These are phyloP conservation scores for Phialocephala sp. DNA, from an alignment of 2,329 filamentous ascomycete genomes.

Conservation along the genomic window DNA sequence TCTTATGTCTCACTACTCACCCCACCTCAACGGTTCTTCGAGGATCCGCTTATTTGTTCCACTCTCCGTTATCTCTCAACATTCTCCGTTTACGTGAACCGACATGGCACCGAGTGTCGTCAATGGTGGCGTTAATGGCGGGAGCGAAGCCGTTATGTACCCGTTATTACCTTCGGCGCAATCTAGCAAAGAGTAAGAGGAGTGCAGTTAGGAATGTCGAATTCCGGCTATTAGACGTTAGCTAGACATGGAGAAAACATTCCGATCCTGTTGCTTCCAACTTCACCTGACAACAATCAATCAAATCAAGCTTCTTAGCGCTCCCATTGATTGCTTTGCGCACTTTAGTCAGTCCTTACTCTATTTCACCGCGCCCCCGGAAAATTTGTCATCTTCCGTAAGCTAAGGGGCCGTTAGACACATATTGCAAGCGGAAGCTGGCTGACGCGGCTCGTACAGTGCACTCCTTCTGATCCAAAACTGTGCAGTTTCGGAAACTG, in stretches of 20 bases:
- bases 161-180: no score
- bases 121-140: no score
- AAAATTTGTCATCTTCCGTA: background rate
- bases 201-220: no score
- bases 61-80: no score
- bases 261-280: background rate
- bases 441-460: background rate
- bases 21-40: no score
- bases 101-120: no score
- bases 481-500: background rate
- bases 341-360: background rate
- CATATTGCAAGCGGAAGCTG: background rate
- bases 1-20: no score
- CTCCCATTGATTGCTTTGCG: background rate
- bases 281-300: background rate
- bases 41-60: no score
- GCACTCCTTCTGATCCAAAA: background rate
- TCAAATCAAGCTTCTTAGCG: background rate
- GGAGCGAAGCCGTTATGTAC: no score
- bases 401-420: no score
- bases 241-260: background rate
- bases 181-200: no score
- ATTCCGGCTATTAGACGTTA: background rate
- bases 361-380: background rate
- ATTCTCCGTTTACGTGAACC: no score